Conservation (phyloP, 2,329 filamentous ascomycete species). For the Clarireedia paspali region DNA sequence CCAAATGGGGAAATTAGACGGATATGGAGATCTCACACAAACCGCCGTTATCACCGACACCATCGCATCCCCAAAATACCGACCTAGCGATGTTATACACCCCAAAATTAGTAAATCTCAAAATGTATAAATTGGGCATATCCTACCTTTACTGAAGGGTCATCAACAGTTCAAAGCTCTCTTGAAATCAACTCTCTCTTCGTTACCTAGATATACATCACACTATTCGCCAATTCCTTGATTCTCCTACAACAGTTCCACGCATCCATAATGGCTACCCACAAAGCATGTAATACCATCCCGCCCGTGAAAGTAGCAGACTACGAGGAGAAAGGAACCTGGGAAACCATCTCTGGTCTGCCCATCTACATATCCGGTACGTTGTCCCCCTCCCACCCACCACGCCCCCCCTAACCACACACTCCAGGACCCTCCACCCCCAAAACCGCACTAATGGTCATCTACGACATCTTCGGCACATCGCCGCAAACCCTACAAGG, state of each 20-base stretch:
- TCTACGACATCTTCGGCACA: constrained; percentile 60
- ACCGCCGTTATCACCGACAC: background rate
- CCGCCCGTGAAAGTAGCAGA: constrained; percentile 28
- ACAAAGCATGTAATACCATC: constrained; percentile 23
- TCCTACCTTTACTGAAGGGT: no score
- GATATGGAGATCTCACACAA: no score
- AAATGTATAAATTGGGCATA: background rate
- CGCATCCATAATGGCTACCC: constrained; percentile 12
- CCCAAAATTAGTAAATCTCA: background rate
- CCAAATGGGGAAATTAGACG: no score
- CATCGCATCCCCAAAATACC: background rate
- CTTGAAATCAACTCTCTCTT: no score
- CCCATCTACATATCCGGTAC: constrained; percentile 6
- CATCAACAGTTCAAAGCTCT: background rate
- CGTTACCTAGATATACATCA: background rate
- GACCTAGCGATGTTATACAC: background rate
- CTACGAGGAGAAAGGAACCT: constrained; percentile 24
- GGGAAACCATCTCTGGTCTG: constrained; percentile 11
- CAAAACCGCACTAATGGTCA: constrained; percentile 49
- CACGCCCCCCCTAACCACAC: constrained; percentile 21
- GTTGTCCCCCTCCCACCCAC: background rate
- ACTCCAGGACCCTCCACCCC: constrained; percentile 37
- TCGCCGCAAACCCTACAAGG: constrained; percentile 63
- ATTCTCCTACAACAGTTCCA: background rate
- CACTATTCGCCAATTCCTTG: background rate